A percentile compares a stretch with the other conserved stretches of the same genome.
Evolutionary conservation across 371 early-diverging fungal genomes (phyloP).

Genomic region (Mortierella sp.): DNA sequence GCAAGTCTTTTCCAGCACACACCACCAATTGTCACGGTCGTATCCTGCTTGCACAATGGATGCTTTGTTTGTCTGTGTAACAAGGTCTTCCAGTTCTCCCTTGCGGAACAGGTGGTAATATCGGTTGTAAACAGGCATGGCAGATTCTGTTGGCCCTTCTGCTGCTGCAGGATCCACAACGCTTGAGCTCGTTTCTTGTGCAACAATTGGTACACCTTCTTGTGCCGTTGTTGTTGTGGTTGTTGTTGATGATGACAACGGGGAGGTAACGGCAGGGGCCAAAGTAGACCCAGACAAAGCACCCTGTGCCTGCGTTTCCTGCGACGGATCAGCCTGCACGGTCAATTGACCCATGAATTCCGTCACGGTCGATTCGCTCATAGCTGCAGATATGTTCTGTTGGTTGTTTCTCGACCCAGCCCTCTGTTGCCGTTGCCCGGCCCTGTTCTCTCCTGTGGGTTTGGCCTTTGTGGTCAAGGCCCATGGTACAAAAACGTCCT

Average conservation of each 20-base stretch:
- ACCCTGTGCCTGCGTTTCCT: not conserved
- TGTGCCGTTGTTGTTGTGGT: not conserved
- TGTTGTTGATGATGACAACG: slow-evolving; percentile 4
- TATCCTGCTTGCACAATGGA: slow-evolving; percentile 79
- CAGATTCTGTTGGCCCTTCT: not conserved
- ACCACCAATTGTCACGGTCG: slow-evolving; percentile 95
- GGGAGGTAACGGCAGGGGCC: not conserved
- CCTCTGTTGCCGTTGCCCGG: slow-evolving; percentile 29
- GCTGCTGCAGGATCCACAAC: no score
- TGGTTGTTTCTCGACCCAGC: slow-evolving; percentile 30
- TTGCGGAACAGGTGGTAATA: slow-evolving; percentile 95
- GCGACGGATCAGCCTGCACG: slow-evolving; percentile 1
- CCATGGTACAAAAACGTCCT: slow-evolving; percentile 97
- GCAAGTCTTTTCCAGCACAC: slow-evolving; percentile 62
- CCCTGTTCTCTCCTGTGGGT: slow-evolving; percentile 30
- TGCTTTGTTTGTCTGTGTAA: slow-evolving; percentile 57
- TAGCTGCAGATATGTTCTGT: not conserved
- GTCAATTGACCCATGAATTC: slow-evolving; percentile 6
- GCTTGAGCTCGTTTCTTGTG: not conserved
- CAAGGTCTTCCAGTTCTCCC: slow-evolving; percentile 84
- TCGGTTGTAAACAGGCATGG: slow-evolving; percentile 52
- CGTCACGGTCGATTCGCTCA: not conserved
- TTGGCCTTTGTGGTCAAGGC: slow-evolving; percentile 60
- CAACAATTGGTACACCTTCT: slow-evolving; percentile 8
- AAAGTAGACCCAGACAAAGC: not conserved